Percentiles rank a stretch among this genome's conserved stretches.
phyloP scores from a whole-genome alignment of 2,329 filamentous ascomycete species.

The Elsinoe batatas region DNA sequence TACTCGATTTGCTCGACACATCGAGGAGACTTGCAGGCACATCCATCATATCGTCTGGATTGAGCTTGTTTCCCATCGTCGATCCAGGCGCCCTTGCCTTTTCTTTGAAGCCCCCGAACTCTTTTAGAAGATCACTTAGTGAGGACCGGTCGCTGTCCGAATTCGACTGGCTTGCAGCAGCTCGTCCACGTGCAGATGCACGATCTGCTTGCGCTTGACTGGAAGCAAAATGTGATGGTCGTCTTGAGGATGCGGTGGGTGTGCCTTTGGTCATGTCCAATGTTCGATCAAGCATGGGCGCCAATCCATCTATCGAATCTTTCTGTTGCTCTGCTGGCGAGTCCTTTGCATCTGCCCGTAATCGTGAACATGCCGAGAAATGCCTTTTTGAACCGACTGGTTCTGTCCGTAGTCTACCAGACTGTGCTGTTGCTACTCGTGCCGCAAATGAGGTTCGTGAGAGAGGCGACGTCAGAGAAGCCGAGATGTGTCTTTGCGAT shows the following conservation, averaged over 20 bases:
- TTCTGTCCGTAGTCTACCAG: neutral
- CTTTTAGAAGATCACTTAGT: neutral
- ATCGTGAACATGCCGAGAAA: neutral
- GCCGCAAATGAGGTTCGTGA: neutral
- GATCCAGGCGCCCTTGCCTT: neutral
- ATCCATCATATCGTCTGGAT: neutral
- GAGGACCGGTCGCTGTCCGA: neutral
- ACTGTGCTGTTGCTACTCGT: neutral
- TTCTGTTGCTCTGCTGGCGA: neutral
- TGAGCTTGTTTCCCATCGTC: neutral
- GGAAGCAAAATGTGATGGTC: conserved; percentile 23
- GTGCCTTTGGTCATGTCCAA: conserved; percentile 24
- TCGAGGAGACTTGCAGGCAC: neutral
- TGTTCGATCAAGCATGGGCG: conserved; percentile 22
- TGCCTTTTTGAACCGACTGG: neutral
- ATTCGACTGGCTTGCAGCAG: neutral
- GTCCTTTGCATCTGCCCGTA: neutral
- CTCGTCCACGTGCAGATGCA: neutral
- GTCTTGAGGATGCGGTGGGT: conserved; percentile 18
- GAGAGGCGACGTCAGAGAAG: neutral
- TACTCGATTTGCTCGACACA: neutral
- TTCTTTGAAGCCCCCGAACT: neutral
- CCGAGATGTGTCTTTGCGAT: neutral
- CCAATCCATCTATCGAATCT: conserved; percentile 17
- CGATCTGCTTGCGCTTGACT: conserved; percentile 18